Conservation (phyloP, 1,284 basidiomycete genomes). For the Cutaneotrichosporon spelunceum region DNA sequence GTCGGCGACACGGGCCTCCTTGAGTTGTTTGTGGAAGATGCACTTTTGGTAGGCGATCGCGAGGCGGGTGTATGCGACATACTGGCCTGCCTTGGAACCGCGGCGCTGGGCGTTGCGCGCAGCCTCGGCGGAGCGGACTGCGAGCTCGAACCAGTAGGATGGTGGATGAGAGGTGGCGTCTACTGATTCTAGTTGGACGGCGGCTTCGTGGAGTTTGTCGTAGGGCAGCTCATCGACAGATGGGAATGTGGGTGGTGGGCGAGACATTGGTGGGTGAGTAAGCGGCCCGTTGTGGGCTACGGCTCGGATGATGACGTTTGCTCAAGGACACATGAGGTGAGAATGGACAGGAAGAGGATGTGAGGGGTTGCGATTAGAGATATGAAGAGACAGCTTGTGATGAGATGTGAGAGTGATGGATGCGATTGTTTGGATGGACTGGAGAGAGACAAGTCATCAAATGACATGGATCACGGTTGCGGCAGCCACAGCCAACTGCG, state of each 20-base stretch:
- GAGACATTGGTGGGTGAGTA: constrained; percentile 10
- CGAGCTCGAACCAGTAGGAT: constrained; percentile 45
- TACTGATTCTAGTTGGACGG: constrained; percentile 26
- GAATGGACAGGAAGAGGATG: not conserved
- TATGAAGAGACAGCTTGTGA: not conserved
- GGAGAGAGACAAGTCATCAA: too few species aligned
- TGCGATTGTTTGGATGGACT: not conserved
- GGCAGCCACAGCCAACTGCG: too few species aligned
- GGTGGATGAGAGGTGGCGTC: constrained; percentile 28
- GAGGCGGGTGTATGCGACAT: constrained; percentile 42
- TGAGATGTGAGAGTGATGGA: not conserved
- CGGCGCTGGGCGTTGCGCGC: constrained; percentile 41
- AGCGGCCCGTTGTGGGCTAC: not conserved
- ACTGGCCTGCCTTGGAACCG: constrained; percentile 40
- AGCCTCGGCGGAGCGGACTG: constrained; percentile 38
- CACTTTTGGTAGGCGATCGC: constrained; percentile 31
- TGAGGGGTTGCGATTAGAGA: not conserved
- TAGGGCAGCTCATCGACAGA: constrained; percentile 1
- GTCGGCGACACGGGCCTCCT: constrained; percentile 33
- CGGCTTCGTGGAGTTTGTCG: constrained; percentile 6
- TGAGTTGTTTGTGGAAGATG: constrained; percentile 32
- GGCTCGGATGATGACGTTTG: not conserved
- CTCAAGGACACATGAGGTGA: constrained; percentile 1
- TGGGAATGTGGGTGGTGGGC: constrained; percentile 10
- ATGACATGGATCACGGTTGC: too few species aligned